Percentiles rank a stretch among this genome's conserved stretches.
These are phyloP conservation scores for Pulveroboletus frians DNA, from an alignment of 768 basidiomycete genomes.

Conservation along the genomic window DNA sequence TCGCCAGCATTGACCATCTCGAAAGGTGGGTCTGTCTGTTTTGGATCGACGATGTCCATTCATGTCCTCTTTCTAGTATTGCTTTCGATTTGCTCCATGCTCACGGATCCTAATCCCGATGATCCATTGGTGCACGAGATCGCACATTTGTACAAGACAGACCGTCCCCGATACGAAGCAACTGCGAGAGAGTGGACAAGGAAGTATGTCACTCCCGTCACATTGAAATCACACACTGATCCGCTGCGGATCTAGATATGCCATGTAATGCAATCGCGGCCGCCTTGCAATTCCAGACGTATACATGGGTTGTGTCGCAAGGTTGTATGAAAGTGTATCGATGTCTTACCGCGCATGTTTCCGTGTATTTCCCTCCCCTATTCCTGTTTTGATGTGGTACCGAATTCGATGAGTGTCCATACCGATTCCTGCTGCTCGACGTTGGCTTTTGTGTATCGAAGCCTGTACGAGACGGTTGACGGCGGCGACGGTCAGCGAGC, in stretches of 20 bases:
- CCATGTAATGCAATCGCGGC: constrained; percentile 45
- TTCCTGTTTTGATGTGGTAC: constrained; percentile 14
- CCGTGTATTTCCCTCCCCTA: constrained; percentile 28
- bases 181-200: constrained; percentile 99
- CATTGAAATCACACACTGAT: constrained; percentile 1
- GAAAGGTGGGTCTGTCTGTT: constrained; percentile 63
- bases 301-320: constrained; percentile 28
- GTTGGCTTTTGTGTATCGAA: too few relatives aligned
- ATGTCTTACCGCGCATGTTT: constrained; percentile 32
- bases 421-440: background rate
- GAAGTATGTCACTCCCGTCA: constrained; percentile 61
- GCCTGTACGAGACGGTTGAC: too few relatives aligned
- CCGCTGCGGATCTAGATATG: constrained; percentile 32
- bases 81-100: constrained; percentile 97
- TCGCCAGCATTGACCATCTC: constrained; percentile 98
- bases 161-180: constrained; percentile 93
- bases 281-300: constrained; percentile 17
- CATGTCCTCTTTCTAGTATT: constrained; percentile 53
- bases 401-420: constrained; percentile 17
- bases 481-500: too few relatives aligned
- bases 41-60: constrained; percentile 1
- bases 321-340: constrained; percentile 32
- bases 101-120: constrained; percentile 99
- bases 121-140: constrained; percentile 99
- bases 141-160: constrained; percentile 98